Percentiles rank a stretch among this genome's conserved stretches.
These are phyloP conservation scores for Tuctoria greenei DNA, from an alignment of 176 grass and related monocot genomes.

Conservation along the genomic window DNA sequence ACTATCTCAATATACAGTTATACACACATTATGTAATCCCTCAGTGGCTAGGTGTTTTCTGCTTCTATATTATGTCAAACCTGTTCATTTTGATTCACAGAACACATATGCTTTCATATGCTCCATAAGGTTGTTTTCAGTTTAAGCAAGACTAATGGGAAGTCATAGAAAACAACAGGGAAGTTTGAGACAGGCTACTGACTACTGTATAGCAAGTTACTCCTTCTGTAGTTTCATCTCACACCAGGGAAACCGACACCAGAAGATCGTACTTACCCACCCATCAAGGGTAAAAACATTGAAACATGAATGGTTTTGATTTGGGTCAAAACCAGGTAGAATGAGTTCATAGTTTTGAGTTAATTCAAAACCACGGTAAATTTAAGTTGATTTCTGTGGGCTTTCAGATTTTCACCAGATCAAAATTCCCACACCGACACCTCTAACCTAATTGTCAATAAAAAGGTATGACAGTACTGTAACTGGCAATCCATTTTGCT, in stretches of 20 bases:
- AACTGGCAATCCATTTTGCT: conserved; percentile 10
- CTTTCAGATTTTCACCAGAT: too few relatives aligned
- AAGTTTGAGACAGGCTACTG: conserved; percentile 11
- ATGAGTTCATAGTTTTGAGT: too few relatives aligned
- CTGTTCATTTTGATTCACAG: background rate
- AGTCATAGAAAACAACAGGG: background rate
- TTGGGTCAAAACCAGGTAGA: too few relatives aligned
- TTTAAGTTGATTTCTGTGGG: too few relatives aligned
- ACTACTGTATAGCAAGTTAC: background rate
- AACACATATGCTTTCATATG: background rate
- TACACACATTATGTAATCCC: background rate
- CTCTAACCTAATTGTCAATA: too few relatives aligned
- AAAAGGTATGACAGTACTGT: background rate
- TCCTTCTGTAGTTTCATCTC: too few relatives aligned
- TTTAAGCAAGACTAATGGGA: background rate
- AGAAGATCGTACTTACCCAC: too few relatives aligned
- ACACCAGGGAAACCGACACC: too few relatives aligned
- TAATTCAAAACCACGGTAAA: too few relatives aligned
- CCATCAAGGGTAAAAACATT: too few relatives aligned
- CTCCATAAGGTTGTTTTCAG: background rate
- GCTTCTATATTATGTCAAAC: background rate
- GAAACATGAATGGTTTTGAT: too few relatives aligned
- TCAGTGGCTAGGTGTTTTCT: background rate
- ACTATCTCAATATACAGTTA: background rate
- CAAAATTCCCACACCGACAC: too few relatives aligned